phyloP scores from a whole-genome alignment of 2,329 filamentous ascomycete species.

The Cladosporium sp. region DNA sequence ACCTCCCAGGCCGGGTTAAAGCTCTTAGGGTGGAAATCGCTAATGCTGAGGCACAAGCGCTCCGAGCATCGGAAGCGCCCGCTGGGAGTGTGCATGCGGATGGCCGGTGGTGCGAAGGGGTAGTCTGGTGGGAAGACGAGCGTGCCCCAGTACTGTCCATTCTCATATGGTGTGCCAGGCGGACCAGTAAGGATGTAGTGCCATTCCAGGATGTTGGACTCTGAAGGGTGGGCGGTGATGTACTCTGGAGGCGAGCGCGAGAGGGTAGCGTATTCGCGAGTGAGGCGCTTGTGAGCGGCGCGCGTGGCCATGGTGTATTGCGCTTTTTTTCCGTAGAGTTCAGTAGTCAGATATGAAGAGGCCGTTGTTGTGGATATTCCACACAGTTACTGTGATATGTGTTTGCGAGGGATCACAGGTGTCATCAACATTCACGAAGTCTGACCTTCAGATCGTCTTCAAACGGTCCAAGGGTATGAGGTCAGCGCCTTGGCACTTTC shows the following conservation, averaged over 20 bases:
- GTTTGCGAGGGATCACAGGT: not conserved
- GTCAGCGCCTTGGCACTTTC: not conserved
- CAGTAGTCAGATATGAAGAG: not conserved
- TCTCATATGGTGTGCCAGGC: conserved; percentile 88
- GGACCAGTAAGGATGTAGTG: conserved; percentile 81
- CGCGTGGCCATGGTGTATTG: conserved; percentile 39
- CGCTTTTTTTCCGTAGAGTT: not conserved
- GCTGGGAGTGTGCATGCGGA: conserved; percentile 97
- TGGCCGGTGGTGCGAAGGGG: conserved; percentile 93
- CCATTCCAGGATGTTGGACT: conserved; percentile 42
- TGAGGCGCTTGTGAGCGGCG: conserved; percentile 43
- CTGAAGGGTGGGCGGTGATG: conserved; percentile 38
- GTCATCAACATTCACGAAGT: not conserved
- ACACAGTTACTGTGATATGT: not conserved
- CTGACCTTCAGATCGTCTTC: not conserved
- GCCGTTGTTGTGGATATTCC: not conserved
- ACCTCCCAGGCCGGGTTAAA: conserved; percentile 99
- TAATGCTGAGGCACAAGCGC: conserved; percentile 90
- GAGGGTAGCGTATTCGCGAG: conserved; percentile 41
- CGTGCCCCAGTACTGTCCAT: conserved; percentile 97
- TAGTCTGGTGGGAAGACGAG: conserved; percentile 95
- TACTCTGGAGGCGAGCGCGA: conserved; percentile 39
- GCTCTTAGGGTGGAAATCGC: conserved; percentile 94
- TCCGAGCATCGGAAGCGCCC: conserved; percentile 94
- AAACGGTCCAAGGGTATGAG: not conserved